These are phyloP conservation scores for Yamadazyma nakazawae DNA, from an alignment of 805 yeast genomes.

Conservation along the genomic window DNA sequence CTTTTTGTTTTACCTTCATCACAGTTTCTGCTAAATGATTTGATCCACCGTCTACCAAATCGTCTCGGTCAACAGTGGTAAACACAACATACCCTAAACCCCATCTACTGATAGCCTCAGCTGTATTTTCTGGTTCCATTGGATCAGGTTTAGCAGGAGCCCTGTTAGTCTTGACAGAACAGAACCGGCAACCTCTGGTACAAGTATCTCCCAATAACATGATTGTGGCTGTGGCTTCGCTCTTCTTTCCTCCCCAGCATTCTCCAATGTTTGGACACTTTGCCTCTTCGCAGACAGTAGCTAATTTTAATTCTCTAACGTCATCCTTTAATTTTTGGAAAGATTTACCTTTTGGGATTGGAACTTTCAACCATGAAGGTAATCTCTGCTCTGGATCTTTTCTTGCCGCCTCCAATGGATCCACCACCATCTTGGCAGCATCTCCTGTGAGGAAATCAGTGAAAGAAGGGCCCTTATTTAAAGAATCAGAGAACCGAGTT, in stretches of 20 bases:
- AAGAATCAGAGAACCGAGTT: conserved; percentile 63
- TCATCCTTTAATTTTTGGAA: conserved; percentile 80
- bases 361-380: conserved; percentile 93
- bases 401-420: conserved; percentile 76
- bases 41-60: conserved; percentile 89
- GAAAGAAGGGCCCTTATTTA: conserved; percentile 87
- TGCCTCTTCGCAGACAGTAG: conserved; percentile 98
- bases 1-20: conserved; percentile 73
- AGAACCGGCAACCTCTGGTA: conserved; percentile 98
- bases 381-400: conserved; percentile 66
- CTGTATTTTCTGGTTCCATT: conserved; percentile 95
- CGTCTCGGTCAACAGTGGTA: conserved; percentile 97
- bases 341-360: conserved; percentile 92
- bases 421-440: conserved; percentile 63
- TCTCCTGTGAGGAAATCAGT: conserved; percentile 85
- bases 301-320: conserved; percentile 79
- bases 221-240: conserved; percentile 94
- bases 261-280: conserved; percentile 99
- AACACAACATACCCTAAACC: conserved; percentile 96
- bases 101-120: conserved; percentile 96
- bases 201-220: conserved; percentile 99
- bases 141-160: conserved; percentile 89
- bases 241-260: conserved; percentile 97
- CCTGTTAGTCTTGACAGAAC: conserved; percentile 93
- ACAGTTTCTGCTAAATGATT: conserved; percentile 89